phyloP scores from a whole-genome alignment of 2,329 filamentous ascomycete species.

The Colletotrichum chrysophilum region DNA sequence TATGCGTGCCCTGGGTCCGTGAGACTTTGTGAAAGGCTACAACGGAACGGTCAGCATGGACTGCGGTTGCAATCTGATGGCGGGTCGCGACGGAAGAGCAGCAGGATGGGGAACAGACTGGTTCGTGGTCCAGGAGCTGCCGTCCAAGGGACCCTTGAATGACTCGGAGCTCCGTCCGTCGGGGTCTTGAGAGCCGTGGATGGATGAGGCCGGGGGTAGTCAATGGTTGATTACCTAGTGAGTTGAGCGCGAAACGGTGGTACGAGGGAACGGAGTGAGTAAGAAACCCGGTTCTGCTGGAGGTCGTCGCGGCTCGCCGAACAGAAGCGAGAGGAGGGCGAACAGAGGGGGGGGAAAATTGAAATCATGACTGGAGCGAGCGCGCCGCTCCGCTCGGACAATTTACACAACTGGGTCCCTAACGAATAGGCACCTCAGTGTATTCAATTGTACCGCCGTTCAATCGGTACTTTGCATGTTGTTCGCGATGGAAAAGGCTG shows the following conservation, averaged over 20 bases:
- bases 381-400: conserved; percentile 1
- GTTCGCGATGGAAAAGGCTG: neutral
- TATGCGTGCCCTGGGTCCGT: neutral
- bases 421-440: neutral
- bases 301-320: neutral
- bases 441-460: neutral
- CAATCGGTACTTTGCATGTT: neutral
- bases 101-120: conserved; percentile 4
- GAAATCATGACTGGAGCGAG: neutral
- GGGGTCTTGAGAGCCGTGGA: neutral
- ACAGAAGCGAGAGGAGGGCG: neutral
- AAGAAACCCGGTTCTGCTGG: neutral
- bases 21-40: neutral
- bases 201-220: neutral
- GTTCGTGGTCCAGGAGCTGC: neutral
- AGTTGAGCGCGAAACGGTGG: neutral
- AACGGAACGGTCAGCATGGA: neutral
- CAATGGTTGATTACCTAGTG: neutral
- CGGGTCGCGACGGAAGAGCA: neutral
- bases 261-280: neutral
- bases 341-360: neutral
- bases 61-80: neutral
- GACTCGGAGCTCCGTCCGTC: conserved; percentile 9
- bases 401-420: neutral
- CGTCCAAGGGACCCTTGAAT: conserved; percentile 4